Conservation (phyloP, 2,329 filamentous ascomycete species). For the Pseudogymnoascus sp. region DNA sequence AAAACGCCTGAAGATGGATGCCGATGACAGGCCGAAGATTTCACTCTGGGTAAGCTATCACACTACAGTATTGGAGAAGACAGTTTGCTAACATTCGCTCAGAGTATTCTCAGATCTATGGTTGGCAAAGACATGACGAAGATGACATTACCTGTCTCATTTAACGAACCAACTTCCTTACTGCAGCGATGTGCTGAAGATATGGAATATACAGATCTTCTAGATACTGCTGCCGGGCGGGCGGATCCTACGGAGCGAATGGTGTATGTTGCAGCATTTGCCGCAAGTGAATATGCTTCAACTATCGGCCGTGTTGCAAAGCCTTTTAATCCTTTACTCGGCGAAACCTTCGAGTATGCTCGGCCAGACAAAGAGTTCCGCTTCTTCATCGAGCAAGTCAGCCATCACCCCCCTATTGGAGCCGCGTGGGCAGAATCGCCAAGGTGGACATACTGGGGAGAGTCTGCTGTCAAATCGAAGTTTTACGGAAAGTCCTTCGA, state of each 20-base stretch:
- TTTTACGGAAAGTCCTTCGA: slow-evolving; percentile 98
- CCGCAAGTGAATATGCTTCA: slow-evolving; percentile 92
- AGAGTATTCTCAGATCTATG: slow-evolving; percentile 98
- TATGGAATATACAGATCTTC: slow-evolving; percentile 92
- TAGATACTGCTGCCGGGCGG: slow-evolving; percentile 82
- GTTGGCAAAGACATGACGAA: slow-evolving; percentile 99
- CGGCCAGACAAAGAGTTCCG: slow-evolving; percentile 95
- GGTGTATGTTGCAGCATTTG: slow-evolving; percentile 92
- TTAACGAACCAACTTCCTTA: slow-evolving; percentile 95
- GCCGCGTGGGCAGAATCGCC: slow-evolving; percentile 88
- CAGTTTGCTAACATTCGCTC: slow-evolving; percentile 18
- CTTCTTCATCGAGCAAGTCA: slow-evolving; percentile 98
- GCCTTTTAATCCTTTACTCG: slow-evolving; percentile 92
- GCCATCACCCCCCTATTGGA: slow-evolving; percentile 91
- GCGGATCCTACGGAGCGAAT: slow-evolving; percentile 84
- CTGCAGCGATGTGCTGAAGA: slow-evolving; percentile 94
- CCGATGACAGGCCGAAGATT: slow-evolving; percentile 87
- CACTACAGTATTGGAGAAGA: not conserved
- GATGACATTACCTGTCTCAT: slow-evolving; percentile 96
- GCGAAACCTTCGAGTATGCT: slow-evolving; percentile 95
- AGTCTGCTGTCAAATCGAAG: slow-evolving; percentile 90
- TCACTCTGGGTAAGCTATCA: slow-evolving; percentile 75
- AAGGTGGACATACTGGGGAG: slow-evolving; percentile 96
- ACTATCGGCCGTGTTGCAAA: slow-evolving; percentile 96
- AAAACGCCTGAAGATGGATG: slow-evolving; percentile 76